phyloP scores from a whole-genome alignment of 805 yeast species.

The Starmerella geochares region DNA sequence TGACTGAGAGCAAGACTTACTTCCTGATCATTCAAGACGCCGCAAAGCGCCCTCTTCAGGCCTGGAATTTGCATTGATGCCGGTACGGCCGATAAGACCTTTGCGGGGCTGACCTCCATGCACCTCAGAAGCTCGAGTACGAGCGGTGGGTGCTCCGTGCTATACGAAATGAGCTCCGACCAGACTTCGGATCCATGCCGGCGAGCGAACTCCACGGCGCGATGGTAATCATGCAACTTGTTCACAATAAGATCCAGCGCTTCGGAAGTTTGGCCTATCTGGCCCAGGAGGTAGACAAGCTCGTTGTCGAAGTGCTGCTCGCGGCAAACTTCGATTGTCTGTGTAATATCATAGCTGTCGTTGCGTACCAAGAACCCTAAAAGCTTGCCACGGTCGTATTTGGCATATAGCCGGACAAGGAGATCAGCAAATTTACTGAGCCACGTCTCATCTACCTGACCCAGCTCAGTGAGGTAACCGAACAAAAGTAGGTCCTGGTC shows the following conservation, averaged over 20 bases:
- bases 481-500: constrained; percentile 35
- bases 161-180: constrained; percentile 61
- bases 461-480: constrained; percentile 54
- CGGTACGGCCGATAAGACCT: constrained; percentile 57
- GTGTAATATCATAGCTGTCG: constrained; percentile 51
- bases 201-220: constrained; percentile 68
- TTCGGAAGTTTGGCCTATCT: constrained; percentile 64
- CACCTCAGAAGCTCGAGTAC: constrained; percentile 59
- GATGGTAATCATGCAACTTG: constrained; percentile 62
- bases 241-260: constrained; percentile 73
- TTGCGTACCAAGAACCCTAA: constrained; percentile 49
- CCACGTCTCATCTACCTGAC: constrained; percentile 45
- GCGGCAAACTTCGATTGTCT: constrained; percentile 61
- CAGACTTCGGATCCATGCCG: constrained; percentile 65
- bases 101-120: constrained; percentile 45
- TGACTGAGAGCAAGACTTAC: constrained; percentile 41
- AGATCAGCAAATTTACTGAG: constrained; percentile 54
- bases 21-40: constrained; percentile 55
- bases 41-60: constrained; percentile 48
- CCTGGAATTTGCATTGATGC: constrained; percentile 53
- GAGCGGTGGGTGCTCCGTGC: constrained; percentile 64
- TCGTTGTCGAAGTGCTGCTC: constrained; percentile 48
- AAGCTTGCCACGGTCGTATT: constrained; percentile 46
- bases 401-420: constrained; percentile 53
- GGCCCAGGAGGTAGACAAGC: constrained; percentile 69